Evolutionary conservation across 164 flowering plant genomes (phyloP), one percentile per base, ranked within the genome.

Genomic region (Cinnamomum chago): DNA sequence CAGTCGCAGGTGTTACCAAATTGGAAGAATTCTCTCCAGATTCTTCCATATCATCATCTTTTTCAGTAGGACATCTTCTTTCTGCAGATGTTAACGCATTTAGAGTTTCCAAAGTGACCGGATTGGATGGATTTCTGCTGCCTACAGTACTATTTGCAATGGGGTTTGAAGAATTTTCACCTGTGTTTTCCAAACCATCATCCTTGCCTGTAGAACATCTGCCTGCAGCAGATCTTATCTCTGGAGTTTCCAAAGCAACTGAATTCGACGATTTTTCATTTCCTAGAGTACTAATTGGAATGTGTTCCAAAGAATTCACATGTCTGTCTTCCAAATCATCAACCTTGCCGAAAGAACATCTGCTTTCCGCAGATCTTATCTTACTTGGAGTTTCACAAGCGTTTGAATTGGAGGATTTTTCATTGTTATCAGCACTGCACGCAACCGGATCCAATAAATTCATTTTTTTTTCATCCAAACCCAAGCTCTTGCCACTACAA

Each of bases 351-450:
- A 35, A 18, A 27, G 17, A 25, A 66, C n/a, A 27, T 66, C 47
- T 28, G 17, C 40, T 66, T 66, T 66, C 68, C 28, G 17, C 40
- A 28, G 47, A 66, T 27, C 68, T 17, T 15, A 72, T 65, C 67
- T 30, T 30, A 30, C 78, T 81, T 18, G 60, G 75, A 58, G 79
- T 66, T 72, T 79, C 84, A 9, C 65, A 51, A 11, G 50, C 51
- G 52, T 3, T 60, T 28, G 51, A 55, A 55, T 55, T 6, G 47
- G 10, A 40, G 47, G 47, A 40, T 40, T 40, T 40, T 40, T 40
- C 47, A 9, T 40, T 40, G 47, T 40, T 40, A 75, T 72, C 52
- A 9, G 47, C 47, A 40, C 13, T 5, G 20, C 7, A 55, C 3
- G 60, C 17, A 55, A 55, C 60, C n/a, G 60, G 60, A 55, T 55